phyloP scores from a whole-genome alignment of 441 rosid species.

The California macrophylla region DNA sequence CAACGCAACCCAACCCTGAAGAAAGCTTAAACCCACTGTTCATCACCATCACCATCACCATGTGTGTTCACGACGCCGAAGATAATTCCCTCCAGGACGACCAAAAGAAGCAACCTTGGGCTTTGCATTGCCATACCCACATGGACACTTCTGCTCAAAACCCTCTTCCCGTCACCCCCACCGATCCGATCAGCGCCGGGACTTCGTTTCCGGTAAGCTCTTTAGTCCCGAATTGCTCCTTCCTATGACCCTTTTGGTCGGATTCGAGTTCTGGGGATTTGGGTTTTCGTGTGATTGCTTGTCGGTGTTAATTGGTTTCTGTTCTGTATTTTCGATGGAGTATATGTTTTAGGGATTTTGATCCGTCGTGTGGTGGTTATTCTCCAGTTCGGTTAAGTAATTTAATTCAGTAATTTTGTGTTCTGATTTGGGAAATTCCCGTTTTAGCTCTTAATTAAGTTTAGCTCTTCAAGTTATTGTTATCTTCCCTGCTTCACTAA shows the following conservation, averaged over 20 bases:
- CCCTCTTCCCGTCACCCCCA: slow-evolving; percentile 24
- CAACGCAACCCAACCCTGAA: not conserved
- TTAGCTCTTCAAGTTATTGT: not conserved
- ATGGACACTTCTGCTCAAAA: slow-evolving; percentile 32
- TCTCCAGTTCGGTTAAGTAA: not conserved
- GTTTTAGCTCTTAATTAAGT: not conserved
- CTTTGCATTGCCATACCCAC: slow-evolving; percentile 38
- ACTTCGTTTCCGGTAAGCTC: slow-evolving; percentile 30
- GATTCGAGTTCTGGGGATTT: not conserved
- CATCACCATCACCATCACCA: slow-evolving; percentile 20
- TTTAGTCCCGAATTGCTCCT: slow-evolving; percentile 5
- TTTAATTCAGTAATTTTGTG: not conserved
- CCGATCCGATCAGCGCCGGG: slow-evolving; percentile 18
- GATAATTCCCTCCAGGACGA: slow-evolving; percentile 16
- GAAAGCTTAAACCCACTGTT: not conserved
- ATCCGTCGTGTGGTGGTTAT: not conserved
- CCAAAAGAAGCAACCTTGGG: slow-evolving; percentile 21
- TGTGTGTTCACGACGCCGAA: slow-evolving; percentile 46
- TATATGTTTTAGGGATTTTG: not conserved
- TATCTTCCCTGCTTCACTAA: not conserved
- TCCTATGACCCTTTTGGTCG: slow-evolving; percentile 7
- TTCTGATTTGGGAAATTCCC: not conserved
- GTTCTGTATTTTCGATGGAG: not conserved
- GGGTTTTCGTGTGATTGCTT: not conserved
- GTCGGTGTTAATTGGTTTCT: not conserved